Evolutionary conservation across 2,329 filamentous ascomycete genomes (phyloP).

Genomic region (Cucurbitaria berberidis): DNA sequence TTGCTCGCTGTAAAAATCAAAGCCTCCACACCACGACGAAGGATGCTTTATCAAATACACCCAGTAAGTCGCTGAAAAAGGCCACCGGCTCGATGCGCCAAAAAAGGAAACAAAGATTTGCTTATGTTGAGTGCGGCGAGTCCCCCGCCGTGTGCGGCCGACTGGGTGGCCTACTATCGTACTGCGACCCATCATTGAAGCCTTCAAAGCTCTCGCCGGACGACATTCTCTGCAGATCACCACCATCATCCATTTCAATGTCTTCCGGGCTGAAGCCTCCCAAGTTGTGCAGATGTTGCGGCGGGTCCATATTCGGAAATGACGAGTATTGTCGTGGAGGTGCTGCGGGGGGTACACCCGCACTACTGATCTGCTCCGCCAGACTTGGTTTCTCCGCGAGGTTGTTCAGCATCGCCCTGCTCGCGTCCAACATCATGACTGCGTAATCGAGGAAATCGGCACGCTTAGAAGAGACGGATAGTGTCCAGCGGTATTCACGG

Average conservation of each 20-base stretch:
- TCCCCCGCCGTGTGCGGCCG: constrained; percentile 27
- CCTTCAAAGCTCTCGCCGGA: constrained; percentile 42
- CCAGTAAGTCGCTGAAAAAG: not conserved
- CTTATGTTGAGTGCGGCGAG: constrained; percentile 27
- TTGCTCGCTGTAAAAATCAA: not conserved
- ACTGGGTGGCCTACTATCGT: constrained; percentile 29
- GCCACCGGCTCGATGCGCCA: not conserved
- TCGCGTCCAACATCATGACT: constrained; percentile 54
- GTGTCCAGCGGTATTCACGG: constrained; percentile 91
- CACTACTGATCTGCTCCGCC: constrained; percentile 46
- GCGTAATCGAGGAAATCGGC: constrained; percentile 58
- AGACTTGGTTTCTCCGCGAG: constrained; percentile 53
- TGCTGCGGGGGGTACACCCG: constrained; percentile 45
- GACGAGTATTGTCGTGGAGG: constrained; percentile 27
- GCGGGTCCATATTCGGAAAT: constrained; percentile 26
- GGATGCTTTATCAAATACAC: not conserved
- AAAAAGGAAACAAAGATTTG: not conserved
- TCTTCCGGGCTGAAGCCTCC: constrained; percentile 26
- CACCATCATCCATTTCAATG: constrained; percentile 36
- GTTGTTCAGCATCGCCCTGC: constrained; percentile 52
- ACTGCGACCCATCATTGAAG: constrained; percentile 36
- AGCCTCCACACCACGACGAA: not conserved
- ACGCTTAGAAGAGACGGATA: constrained; percentile 82
- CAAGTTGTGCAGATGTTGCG: constrained; percentile 15
- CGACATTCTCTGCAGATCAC: constrained; percentile 25